Evolutionary conservation across 1,284 basidiomycete species (phyloP).

Genomic region (Cryptococcus depauperatus): DNA sequence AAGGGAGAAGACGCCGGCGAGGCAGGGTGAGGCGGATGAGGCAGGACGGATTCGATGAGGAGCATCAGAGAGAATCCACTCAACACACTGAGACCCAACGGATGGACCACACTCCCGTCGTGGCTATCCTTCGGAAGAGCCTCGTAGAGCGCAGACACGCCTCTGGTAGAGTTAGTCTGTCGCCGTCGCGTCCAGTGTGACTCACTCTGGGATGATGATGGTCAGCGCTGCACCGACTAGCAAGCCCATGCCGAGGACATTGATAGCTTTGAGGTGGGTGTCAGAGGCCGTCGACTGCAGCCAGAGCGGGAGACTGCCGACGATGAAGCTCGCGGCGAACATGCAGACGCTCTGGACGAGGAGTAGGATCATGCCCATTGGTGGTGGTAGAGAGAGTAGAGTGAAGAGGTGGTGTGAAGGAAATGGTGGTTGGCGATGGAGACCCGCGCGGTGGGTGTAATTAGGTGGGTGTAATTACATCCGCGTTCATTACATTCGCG

Average conservation of each 20-base stretch:
- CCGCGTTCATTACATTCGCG: too few relatives aligned
- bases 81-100: conserved; percentile 65
- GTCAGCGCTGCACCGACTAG: conserved; percentile 80
- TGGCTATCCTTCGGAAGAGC: conserved; percentile 36
- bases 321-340: conserved; percentile 60
- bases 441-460: neutral
- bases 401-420: neutral
- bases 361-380: conserved; percentile 47
- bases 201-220: conserved; percentile 84
- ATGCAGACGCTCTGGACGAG: conserved; percentile 61
- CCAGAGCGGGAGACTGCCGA: conserved; percentile 66
- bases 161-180: conserved; percentile 23
- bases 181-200: conserved; percentile 1
- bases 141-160: conserved; percentile 43
- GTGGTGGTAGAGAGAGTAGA: neutral
- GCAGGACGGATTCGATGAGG: conserved; percentile 45
- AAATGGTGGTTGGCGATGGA: neutral
- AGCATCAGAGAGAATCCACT: conserved; percentile 80
- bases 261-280: conserved; percentile 58
- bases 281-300: conserved; percentile 58
- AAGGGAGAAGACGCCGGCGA: conserved; percentile 12
- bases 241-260: conserved; percentile 69
- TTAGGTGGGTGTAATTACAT: neutral
- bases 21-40: conserved; percentile 31
- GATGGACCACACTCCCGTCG: conserved; percentile 45